Evolutionary conservation across 768 basidiomycete species (phyloP), one percentile per base, ranked within the genome.

Genomic region (Albatrellus ellisii): DNA sequence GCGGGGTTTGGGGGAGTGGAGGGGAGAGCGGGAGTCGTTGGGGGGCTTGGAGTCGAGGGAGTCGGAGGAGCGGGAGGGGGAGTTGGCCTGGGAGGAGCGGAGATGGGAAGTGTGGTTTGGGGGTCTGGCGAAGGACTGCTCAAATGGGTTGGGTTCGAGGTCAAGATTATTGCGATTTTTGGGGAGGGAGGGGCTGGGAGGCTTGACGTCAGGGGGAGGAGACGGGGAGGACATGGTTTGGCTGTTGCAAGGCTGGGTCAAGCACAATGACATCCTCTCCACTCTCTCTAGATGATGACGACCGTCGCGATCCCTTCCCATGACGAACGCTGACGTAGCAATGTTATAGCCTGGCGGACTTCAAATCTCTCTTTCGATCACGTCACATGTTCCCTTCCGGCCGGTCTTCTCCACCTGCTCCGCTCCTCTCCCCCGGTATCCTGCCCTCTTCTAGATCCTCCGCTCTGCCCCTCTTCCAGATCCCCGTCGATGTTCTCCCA

Each of bases 111-210:
- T 25, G n/a, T 44, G 68, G 54, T 42, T 59, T 52, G 43, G 52
- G 51, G 36, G 65, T 57, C 21, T 63, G 26, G 81, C 79, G 59
- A 98, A 98, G 41, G 87, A 91, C 62, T 90, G 86, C 56, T 99
- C 94, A 56, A 95, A 95, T 0, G 91, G 90, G 57, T 94, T 94
- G 1, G 82, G 84, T 55, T 94, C 90, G 26, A 84, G 71, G 58
- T 72, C 68, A 58, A 84, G 79, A 54, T 81, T 79, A 69, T 20
- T 66, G 74, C 58, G 74, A 70, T n/a, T 26, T 67, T 39, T 50
- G 43, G 39, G 47, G 45, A 2, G 40, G 6, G 25, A 39, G 43
- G 15, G 38, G 4, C 26, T 43, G 28, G 12, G 44, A 12, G 28
- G 17, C 20, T 50, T 48, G 49, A 50, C 49, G 50, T 51, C 48